Conservation (phyloP, 768 basidiomycete genomes). For the Trametes cinnabarina region DNA sequence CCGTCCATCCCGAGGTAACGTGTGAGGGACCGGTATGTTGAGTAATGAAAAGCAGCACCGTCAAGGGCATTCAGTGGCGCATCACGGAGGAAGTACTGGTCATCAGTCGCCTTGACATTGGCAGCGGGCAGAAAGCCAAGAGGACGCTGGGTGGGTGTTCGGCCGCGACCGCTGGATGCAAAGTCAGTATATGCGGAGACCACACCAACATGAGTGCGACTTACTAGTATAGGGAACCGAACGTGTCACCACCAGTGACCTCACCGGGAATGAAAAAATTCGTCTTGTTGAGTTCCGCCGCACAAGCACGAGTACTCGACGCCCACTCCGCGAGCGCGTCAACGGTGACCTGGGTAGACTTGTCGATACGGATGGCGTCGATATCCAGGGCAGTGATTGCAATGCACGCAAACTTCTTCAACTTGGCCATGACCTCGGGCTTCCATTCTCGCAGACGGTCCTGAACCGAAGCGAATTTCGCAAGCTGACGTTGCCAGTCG, state of each 20-base stretch:
- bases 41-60: constrained; percentile 88
- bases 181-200: background rate
- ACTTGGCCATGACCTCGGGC: constrained; percentile 71
- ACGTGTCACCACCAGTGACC: constrained; percentile 91
- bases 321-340: constrained; percentile 79
- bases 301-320: constrained; percentile 70
- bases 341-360: constrained; percentile 88
- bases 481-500: constrained; percentile 89
- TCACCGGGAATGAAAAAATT: constrained; percentile 93
- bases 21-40: constrained; percentile 80
- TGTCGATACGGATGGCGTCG: constrained; percentile 94
- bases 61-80: constrained; percentile 64
- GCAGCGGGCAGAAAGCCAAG: constrained; percentile 66
- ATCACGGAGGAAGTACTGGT: constrained; percentile 79
- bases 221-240: constrained; percentile 82
- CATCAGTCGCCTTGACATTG: constrained; percentile 56
- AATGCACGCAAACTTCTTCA: constrained; percentile 80
- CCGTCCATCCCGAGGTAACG: constrained; percentile 97
- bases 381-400: constrained; percentile 85
- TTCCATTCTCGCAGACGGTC: constrained; percentile 95
- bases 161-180: constrained; percentile 72
- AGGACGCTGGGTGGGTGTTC: constrained; percentile 71
- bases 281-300: constrained; percentile 64
- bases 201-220: constrained; percentile 27
- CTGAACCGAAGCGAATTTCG: constrained; percentile 95